A percentile compares a stretch with the other conserved stretches of the same genome.
These are phyloP conservation scores for Lentinula raphanica DNA, from an alignment of 768 basidiomycete species.

Conservation along the genomic window DNA sequence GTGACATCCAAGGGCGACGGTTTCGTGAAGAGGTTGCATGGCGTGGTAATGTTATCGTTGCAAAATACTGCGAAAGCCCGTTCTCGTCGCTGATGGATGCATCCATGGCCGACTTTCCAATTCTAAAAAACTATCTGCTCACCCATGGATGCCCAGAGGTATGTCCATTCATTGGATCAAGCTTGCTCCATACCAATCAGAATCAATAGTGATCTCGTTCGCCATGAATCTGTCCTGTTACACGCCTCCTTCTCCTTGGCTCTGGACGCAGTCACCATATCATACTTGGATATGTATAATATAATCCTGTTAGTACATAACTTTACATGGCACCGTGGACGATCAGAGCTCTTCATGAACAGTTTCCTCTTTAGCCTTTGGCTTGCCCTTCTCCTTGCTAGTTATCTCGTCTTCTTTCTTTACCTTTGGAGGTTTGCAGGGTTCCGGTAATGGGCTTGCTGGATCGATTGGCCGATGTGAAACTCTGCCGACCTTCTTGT, in stretches of 20 bases:
- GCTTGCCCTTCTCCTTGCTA: conserved; percentile 6
- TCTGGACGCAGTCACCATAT: not conserved
- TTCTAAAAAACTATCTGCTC: conserved; percentile 73
- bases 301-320: not conserved
- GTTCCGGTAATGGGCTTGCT: conserved; percentile 62
- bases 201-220: not conserved
- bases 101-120: conserved; percentile 78
- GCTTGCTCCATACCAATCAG: not conserved
- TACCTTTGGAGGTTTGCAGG: conserved; percentile 56
- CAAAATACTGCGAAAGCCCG: conserved; percentile 58
- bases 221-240: not conserved
- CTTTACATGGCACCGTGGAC: conserved; percentile 23
- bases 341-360: conserved; percentile 17
- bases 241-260: not conserved
- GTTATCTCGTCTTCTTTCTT: conserved; percentile 24
- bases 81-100: conserved; percentile 61
- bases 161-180: not conserved
- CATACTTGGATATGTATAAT: not conserved
- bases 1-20: conserved; percentile 62
- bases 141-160: conserved; percentile 56
- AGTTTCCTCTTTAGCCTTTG: conserved; percentile 3
- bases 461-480: conserved; percentile 74
- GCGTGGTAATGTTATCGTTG: conserved; percentile 76
- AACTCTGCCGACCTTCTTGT: conserved; percentile 73
- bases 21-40: conserved; percentile 65